phyloP scores from a whole-genome alignment of 495 filamentous ascomycete species.

The Aspergillus steynii region DNA sequence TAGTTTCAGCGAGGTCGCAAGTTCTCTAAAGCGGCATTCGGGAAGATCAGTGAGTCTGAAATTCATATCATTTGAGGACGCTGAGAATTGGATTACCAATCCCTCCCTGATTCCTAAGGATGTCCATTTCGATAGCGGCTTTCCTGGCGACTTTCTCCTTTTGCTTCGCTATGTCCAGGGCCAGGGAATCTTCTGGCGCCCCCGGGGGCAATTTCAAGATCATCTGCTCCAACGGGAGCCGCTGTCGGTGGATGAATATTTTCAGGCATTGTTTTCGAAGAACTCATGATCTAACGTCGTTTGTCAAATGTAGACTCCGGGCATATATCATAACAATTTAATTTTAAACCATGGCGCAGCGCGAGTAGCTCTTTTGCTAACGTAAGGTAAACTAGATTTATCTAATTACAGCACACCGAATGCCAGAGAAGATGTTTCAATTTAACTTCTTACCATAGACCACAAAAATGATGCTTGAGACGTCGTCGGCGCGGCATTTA shows the following conservation, averaged over 20 bases:
- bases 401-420: too few relatives aligned
- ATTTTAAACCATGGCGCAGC: too few relatives aligned
- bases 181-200: background rate
- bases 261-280: background rate
- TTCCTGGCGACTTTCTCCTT: background rate
- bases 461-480: too few relatives aligned
- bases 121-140: background rate
- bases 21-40: background rate
- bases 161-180: background rate
- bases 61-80: background rate
- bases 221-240: background rate
- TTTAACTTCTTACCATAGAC: too few relatives aligned
- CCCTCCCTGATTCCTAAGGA: background rate
- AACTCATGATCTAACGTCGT: background rate
- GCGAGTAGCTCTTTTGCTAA: too few relatives aligned
- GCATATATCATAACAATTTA: background rate
- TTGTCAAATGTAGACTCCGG: background rate
- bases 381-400: too few relatives aligned
- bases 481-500: too few relatives aligned
- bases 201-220: background rate
- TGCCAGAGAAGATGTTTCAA: too few relatives aligned
- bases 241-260: background rate
- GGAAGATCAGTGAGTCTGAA: background rate
- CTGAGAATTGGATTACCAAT: background rate
- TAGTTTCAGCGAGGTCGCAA: background rate